Conservation (phyloP, 352 stramenopile genomes). For the Phytopythium litorale region DNA sequence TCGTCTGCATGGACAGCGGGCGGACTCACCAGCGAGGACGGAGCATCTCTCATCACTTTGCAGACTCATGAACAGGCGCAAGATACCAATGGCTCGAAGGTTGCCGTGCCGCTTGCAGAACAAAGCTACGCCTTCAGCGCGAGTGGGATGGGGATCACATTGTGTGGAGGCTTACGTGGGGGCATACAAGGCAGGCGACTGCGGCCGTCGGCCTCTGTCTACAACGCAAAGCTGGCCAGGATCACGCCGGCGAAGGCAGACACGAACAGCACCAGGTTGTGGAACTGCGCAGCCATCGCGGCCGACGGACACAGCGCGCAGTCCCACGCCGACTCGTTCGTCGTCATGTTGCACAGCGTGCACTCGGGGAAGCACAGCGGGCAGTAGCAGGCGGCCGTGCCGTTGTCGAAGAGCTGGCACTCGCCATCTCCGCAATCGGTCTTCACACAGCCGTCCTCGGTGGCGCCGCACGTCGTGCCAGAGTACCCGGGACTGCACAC, state of each 20-base stretch:
- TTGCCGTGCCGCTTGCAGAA: no score
- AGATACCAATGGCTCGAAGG: no score
- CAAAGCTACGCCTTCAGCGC: no score
- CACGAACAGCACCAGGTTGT: constrained; percentile 32
- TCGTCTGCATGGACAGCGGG: neutral
- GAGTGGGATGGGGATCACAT: no score
- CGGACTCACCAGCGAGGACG: neutral
- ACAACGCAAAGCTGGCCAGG: constrained; percentile 36
- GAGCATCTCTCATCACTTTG: no score
- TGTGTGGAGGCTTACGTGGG: no score
- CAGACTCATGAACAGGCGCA: no score
- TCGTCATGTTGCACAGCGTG: constrained; percentile 28
- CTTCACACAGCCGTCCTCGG: constrained; percentile 41
- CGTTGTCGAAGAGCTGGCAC: constrained; percentile 41
- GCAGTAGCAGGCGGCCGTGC: constrained; percentile 44
- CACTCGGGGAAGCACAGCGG: constrained; percentile 32
- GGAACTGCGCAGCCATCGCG: constrained; percentile 22
- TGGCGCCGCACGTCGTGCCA: constrained; percentile 48
- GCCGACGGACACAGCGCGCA: constrained; percentile 31
- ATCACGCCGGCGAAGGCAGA: constrained; percentile 28
- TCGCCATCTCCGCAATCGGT: constrained; percentile 37
- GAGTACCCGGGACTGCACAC: constrained; percentile 40
- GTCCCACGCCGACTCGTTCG: constrained; percentile 26
- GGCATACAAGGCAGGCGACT: no score
- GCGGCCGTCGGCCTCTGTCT: neutral